Evolutionary conservation across 371 early-diverging fungal species (phyloP).

Genomic region (Mucor circinelloides): DNA sequence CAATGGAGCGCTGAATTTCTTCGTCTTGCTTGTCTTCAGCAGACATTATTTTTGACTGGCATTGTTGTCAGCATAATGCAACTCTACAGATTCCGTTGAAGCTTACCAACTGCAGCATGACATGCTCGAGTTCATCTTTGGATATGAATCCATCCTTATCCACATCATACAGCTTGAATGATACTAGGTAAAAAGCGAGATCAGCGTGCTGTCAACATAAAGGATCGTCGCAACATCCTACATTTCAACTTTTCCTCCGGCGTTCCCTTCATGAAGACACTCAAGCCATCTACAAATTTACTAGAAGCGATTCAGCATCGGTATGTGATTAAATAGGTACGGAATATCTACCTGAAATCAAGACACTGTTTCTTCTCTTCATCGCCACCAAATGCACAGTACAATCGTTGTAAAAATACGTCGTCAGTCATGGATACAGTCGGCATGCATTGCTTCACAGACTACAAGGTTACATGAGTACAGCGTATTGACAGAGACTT

Average conservation of each 20-base stretch:
- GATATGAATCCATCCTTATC: constrained; percentile 80
- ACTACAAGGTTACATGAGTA: constrained; percentile 15
- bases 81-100: background rate
- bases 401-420: constrained; percentile 76
- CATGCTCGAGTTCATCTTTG: constrained; percentile 71
- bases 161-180: constrained; percentile 82
- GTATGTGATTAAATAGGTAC: background rate
- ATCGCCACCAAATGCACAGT: constrained; percentile 74
- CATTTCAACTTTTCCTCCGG: constrained; percentile 79
- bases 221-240: constrained; percentile 30
- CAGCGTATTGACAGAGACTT: background rate
- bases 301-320: constrained; percentile 19
- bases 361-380: constrained; percentile 67
- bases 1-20: constrained; percentile 66
- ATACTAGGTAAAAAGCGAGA: constrained; percentile 50
- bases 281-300: constrained; percentile 79
- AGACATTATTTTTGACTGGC: constrained; percentile 16
- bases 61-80: background rate
- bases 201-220: background rate
- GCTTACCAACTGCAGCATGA: constrained; percentile 75
- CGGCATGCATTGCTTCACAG: constrained; percentile 47
- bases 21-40: constrained; percentile 69
- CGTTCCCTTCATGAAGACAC: constrained; percentile 80
- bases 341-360: constrained; percentile 55
- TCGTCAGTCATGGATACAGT: constrained; percentile 67